Evolutionary conservation across 306 rosid species (phyloP).

Genomic region (Pterocarpus santalinus): DNA sequence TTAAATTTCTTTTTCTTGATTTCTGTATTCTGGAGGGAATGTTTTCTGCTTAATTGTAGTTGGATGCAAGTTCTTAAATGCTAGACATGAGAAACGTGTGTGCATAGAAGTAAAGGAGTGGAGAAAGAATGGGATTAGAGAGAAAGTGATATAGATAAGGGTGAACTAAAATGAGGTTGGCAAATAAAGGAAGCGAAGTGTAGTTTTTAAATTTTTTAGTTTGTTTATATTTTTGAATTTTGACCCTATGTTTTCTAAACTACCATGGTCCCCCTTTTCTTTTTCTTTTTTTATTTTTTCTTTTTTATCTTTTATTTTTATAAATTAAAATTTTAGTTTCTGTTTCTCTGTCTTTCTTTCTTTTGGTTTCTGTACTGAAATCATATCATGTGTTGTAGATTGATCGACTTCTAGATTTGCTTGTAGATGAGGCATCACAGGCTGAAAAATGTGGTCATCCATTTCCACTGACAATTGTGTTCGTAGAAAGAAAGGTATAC

Average conservation of each 20-base stretch:
- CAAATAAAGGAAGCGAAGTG: neutral
- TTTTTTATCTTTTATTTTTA: neutral
- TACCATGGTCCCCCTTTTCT: neutral
- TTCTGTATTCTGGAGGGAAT: neutral
- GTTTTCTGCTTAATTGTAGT: neutral
- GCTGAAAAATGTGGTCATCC: conserved; percentile 77
- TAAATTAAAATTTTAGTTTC: neutral
- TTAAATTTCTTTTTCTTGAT: conserved; percentile 18
- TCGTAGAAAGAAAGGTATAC: conserved; percentile 89
- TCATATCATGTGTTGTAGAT: conserved; percentile 58
- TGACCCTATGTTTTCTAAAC: neutral
- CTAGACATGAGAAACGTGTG: neutral
- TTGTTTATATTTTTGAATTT: conserved; percentile 10
- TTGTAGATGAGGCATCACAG: conserved; percentile 81
- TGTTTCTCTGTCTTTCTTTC: conserved; percentile 15
- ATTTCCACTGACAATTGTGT: conserved; percentile 80
- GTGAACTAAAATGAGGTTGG: conserved; percentile 1
- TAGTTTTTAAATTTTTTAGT: conserved; percentile 10
- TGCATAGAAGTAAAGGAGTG: conserved; percentile 7
- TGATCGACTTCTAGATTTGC: conserved; percentile 82
- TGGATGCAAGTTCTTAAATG: conserved; percentile 25
- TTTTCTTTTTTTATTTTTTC: neutral
- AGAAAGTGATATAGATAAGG: conserved; percentile 1
- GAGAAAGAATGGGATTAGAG: neutral
- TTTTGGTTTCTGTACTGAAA: conserved; percentile 42